These are phyloP conservation scores for Plasmodium sp. DNA, from an alignment of 169 alveolate species.

Conservation along the genomic window DNA sequence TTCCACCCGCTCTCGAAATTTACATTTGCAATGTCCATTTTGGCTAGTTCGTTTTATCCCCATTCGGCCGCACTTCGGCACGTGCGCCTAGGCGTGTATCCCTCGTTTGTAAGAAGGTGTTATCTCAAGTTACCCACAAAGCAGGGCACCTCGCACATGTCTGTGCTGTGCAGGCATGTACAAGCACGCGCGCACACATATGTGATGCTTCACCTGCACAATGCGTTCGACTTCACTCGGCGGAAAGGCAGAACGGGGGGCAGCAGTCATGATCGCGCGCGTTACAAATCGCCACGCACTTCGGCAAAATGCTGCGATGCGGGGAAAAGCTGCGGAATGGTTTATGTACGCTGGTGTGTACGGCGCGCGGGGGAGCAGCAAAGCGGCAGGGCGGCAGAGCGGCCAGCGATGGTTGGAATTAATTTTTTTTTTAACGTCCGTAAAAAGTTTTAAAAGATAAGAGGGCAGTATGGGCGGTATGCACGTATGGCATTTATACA, in stretches of 20 bases:
- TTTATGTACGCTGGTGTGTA: background rate
- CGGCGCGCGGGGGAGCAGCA: background rate
- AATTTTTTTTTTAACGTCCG: background rate
- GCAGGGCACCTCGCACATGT: background rate
- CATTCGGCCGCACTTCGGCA: background rate
- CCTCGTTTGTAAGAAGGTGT: background rate
- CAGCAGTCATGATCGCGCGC: background rate
- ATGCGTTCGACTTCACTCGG: background rate
- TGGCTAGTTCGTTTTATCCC: background rate
- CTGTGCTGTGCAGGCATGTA: background rate
- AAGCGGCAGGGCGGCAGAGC: background rate
- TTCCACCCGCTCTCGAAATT: constrained; percentile 70
- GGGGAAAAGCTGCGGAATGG: background rate
- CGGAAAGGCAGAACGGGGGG: background rate
- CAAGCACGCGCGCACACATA: background rate
- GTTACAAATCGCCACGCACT: background rate
- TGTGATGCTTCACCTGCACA: background rate
- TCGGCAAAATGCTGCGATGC: background rate
- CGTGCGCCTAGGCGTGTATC: background rate
- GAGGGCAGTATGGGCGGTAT: background rate
- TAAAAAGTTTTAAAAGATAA: background rate
- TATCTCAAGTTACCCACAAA: background rate
- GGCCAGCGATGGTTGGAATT: background rate
- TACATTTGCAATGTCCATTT: constrained; percentile 52
- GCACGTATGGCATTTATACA: background rate